Percentiles rank a stretch among this genome's conserved stretches.
Evolutionary conservation across 2,329 filamentous ascomycete genomes (phyloP).

Genomic region (Pseudogymnoascus sp.): DNA sequence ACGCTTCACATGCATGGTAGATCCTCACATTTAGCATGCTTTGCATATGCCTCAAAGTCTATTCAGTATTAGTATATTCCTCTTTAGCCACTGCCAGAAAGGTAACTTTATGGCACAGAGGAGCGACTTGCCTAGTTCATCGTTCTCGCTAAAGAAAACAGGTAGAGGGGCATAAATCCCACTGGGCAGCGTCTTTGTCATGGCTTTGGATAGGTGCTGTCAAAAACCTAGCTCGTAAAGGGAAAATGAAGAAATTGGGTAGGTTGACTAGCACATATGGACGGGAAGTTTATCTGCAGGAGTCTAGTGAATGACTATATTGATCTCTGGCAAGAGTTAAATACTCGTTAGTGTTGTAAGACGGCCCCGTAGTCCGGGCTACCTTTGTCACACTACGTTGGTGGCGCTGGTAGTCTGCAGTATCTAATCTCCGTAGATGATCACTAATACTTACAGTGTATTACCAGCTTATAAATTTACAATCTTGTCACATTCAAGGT

Average conservation of each 20-base stretch:
- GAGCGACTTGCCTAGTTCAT: background rate
- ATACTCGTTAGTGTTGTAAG: background rate
- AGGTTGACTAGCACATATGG: background rate
- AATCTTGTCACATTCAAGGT: no score
- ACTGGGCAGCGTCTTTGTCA: background rate
- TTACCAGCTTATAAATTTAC: no score
- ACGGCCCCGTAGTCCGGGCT: no score
- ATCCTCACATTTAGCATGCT: slow-evolving; percentile 14
- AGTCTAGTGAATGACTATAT: no score
- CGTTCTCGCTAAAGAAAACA: slow-evolving; percentile 14
- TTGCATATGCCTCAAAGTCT: slow-evolving; percentile 11
- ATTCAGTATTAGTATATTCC: background rate
- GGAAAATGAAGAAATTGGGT: background rate
- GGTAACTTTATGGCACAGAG: background rate
- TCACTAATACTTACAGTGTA: no score
- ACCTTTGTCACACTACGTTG: background rate
- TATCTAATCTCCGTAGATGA: no score
- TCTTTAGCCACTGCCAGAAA: background rate
- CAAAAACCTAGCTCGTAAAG: background rate
- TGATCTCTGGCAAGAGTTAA: background rate
- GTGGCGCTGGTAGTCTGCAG: background rate
- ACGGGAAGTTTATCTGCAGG: no score
- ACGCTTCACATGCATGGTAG: background rate
- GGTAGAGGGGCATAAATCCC: slow-evolving; percentile 16
- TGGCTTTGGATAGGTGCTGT: background rate